Evolutionary conservation across 2,329 filamentous ascomycete species (phyloP).

Genomic region (Chalara sp.): DNA sequence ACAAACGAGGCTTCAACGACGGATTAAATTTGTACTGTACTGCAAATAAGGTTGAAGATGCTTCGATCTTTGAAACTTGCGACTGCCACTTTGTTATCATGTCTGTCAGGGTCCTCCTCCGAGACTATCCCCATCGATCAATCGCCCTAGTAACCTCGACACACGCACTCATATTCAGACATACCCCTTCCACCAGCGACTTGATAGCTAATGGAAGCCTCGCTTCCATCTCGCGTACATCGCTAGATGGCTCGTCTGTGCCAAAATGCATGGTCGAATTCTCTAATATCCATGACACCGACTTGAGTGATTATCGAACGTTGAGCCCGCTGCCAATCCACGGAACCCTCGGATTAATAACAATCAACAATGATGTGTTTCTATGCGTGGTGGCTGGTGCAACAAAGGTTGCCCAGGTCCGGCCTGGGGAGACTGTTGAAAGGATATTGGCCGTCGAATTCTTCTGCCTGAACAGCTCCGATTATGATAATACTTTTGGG

Average conservation of each 20-base stretch:
- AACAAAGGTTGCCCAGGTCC: conserved; percentile 69
- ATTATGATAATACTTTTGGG: conserved; percentile 72
- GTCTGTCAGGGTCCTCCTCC: conserved; percentile 41
- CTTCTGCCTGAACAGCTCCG: conserved; percentile 79
- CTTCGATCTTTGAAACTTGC: background rate
- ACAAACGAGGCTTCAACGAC: too few relatives aligned
- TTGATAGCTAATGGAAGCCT: conserved; percentile 51
- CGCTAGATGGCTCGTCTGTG: conserved; percentile 15
- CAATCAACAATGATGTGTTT: conserved; percentile 79
- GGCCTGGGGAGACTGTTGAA: conserved; percentile 84
- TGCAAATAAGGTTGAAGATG: background rate
- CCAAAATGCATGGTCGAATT: conserved; percentile 81
- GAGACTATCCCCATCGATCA: conserved; percentile 79
- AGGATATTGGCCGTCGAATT: conserved; percentile 84
- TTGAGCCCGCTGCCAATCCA: conserved; percentile 69
- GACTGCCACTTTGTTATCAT: conserved; percentile 14
- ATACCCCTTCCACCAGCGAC: conserved; percentile 61
- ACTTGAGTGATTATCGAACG: conserved; percentile 70
- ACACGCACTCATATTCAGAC: conserved; percentile 78
- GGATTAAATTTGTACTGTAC: too few relatives aligned
- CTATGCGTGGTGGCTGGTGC: conserved; percentile 82
- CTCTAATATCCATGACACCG: conserved; percentile 51
- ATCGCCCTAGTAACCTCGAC: conserved; percentile 77
- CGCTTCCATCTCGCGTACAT: conserved; percentile 40
- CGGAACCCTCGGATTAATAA: conserved; percentile 83